A percentile compares a stretch with the other conserved stretches of the same genome.
Conservation (phyloP, 2,329 filamentous ascomycete genomes). For the Leptographium procerum region DNA sequence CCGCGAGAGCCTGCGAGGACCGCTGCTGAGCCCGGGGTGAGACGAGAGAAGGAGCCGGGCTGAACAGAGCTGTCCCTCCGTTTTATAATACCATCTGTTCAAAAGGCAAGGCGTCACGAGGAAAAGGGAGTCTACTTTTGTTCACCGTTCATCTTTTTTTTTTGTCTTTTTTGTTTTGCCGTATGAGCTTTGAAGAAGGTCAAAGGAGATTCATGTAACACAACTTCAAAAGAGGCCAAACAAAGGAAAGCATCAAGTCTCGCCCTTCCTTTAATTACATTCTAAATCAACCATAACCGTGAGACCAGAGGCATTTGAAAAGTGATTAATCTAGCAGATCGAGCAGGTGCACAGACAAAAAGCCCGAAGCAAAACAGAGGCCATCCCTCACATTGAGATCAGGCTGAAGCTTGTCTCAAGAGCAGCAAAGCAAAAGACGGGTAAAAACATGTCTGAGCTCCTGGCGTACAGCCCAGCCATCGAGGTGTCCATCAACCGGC, state of each 20-base stretch:
- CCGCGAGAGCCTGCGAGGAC: not conserved
- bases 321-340: no score
- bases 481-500: not conserved
- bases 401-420: not conserved
- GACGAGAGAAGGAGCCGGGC: not conserved
- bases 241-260: no score
- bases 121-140: not conserved
- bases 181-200: not conserved
- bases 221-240: not conserved
- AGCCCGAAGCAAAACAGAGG: not conserved
- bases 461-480: not conserved
- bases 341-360: not conserved
- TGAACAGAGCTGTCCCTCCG: not conserved
- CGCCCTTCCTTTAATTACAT: no score
- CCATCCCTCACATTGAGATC: not conserved
- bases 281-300: not conserved
- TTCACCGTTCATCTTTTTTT: not conserved
- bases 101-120: not conserved
- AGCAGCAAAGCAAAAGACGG: no score
- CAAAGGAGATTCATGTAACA: not conserved
- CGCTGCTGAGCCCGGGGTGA: not conserved
- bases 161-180: not conserved
- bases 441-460: slow-evolving; percentile 3
- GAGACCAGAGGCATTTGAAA: not conserved
- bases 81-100: not conserved